Evolutionary conservation across 1,284 basidiomycete genomes (phyloP).

Genomic region (Cryptococcus jaspeensis): DNA sequence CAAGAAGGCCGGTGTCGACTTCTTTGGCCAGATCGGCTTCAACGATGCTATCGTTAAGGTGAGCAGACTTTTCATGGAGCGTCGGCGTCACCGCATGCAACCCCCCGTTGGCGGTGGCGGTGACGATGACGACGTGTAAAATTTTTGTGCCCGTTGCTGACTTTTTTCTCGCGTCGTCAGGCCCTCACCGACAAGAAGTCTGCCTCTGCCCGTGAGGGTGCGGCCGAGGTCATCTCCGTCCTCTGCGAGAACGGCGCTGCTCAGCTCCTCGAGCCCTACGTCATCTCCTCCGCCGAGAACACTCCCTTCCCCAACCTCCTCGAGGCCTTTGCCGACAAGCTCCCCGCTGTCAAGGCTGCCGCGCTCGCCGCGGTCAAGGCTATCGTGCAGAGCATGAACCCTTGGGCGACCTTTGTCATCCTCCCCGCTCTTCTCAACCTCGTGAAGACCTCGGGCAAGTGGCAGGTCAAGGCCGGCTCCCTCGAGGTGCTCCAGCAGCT

Average conservation of each 20-base stretch:
- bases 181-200: conserved; percentile 61
- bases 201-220: conserved; percentile 51
- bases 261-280: conserved; percentile 84
- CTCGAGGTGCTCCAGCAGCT: conserved; percentile 86
- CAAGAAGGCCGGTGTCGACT: conserved; percentile 82
- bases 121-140: background rate
- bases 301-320: conserved; percentile 79
- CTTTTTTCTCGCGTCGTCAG: conserved; percentile 24
- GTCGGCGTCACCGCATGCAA: background rate
- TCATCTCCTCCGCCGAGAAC: conserved; percentile 67
- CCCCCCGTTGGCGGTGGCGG: background rate
- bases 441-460: conserved; percentile 96
- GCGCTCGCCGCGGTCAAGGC: conserved; percentile 80
- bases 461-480: conserved; percentile 96
- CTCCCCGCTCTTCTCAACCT: conserved; percentile 90
- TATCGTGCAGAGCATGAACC: conserved; percentile 80
- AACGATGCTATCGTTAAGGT: conserved; percentile 74
- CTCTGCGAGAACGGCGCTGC: conserved; percentile 73
- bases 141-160: conserved; percentile 15
- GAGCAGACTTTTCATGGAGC: conserved; percentile 15
- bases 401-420: conserved; percentile 82
- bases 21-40: conserved; percentile 74
- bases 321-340: conserved; percentile 89
- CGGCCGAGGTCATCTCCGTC: conserved; percentile 50
- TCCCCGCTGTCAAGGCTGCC: conserved; percentile 65